Evolutionary conservation across 2,329 filamentous ascomycete genomes (phyloP).

Genomic region (Aspergillus ruber): DNA sequence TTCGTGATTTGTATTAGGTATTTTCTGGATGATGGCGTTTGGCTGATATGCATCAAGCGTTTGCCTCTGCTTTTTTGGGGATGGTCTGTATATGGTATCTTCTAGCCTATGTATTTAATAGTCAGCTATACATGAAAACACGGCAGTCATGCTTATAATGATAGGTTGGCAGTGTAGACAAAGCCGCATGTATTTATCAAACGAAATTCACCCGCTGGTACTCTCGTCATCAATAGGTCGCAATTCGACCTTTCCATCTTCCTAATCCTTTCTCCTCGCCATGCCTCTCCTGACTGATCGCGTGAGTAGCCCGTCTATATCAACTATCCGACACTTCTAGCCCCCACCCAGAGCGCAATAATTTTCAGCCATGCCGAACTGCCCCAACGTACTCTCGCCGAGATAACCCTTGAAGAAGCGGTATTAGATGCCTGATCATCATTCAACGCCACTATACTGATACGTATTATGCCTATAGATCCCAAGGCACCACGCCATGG

Average conservation of each 20-base stretch:
- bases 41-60: not conserved
- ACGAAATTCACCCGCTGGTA: too few relatives aligned
- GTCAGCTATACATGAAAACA: too few relatives aligned
- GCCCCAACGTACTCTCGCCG: not conserved
- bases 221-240: not conserved
- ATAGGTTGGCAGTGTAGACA: too few relatives aligned
- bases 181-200: too few relatives aligned
- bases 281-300: not conserved
- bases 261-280: not conserved
- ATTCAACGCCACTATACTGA: too few relatives aligned
- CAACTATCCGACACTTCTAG: not conserved
- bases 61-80: not conserved
- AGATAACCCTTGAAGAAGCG: not conserved
- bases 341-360: not conserved
- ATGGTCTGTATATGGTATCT: not conserved
- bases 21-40: not conserved
- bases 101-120: too few relatives aligned
- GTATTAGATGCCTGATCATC: too few relatives aligned
- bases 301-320: not conserved
- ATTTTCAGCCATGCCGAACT: not conserved
- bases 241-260: not conserved
- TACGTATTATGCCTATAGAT: too few relatives aligned
- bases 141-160: too few relatives aligned
- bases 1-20: conserved; percentile 1
- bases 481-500: not conserved